Conservation (phyloP, 352 stramenopile species). For the Peronospora belbahrii region DNA sequence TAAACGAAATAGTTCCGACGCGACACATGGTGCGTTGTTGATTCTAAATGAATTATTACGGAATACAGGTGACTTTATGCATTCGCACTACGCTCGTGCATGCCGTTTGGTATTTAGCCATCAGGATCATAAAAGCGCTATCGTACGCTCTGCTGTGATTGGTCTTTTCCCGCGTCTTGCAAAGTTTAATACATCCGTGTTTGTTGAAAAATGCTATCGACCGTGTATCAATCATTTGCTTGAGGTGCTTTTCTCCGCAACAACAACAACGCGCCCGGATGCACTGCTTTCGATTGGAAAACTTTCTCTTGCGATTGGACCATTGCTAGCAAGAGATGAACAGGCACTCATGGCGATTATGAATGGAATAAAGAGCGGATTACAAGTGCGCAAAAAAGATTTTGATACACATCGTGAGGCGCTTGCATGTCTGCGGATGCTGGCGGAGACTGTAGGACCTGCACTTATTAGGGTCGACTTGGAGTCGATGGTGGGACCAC, state of each 20-base stretch:
- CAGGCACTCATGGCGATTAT: constrained; percentile 75
- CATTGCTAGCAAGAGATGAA: constrained; percentile 66
- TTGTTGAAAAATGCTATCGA: constrained; percentile 78
- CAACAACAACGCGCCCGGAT: constrained; percentile 67
- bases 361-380: constrained; percentile 78
- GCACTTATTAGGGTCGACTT: constrained; percentile 74
- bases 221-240: constrained; percentile 79
- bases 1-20: constrained; percentile 65
- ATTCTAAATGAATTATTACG: constrained; percentile 83
- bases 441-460: constrained; percentile 65
- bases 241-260: constrained; percentile 74
- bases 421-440: constrained; percentile 73
- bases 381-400: constrained; percentile 80
- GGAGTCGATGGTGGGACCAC: constrained; percentile 65
- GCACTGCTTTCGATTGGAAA: constrained; percentile 82
- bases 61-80: constrained; percentile 86
- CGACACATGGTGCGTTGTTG: constrained; percentile 71
- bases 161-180: constrained; percentile 76
- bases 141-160: constrained; percentile 77
- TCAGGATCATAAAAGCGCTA: constrained; percentile 71
- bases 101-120: constrained; percentile 70
- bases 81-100: constrained; percentile 67
- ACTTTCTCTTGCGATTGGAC: constrained; percentile 72
- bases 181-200: constrained; percentile 85
- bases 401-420: constrained; percentile 81